Base-by-base conservation (phyloP, 2,329 filamentous ascomycete genomes). In the Exophiala spinifera region DNA sequence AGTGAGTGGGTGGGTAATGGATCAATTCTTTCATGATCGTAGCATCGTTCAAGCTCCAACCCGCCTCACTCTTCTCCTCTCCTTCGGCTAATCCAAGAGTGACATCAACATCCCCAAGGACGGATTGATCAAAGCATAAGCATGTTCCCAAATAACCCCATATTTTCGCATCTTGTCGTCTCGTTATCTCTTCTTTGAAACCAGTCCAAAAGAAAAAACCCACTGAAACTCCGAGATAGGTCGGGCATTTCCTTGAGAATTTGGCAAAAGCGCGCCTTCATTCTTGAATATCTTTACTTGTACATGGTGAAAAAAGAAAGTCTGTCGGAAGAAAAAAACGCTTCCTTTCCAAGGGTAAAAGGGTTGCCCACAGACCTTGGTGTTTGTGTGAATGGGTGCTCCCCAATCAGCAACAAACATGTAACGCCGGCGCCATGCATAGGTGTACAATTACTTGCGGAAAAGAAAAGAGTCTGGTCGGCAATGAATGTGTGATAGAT, bases 381-480 rank as follows among this genome's bases (percentile, higher is more conserved):
- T 44, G 20, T 40, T 33, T 46, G 28, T 46, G 28, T 46, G 44
- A 33, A 34, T 34, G 31, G 14, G 17, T n/a, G n/a, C n/a, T n/a
- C n/a, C n/a, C n/a, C n/a, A n/a, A n/a, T n/a, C n/a, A n/a, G n/a
- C n/a, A n/a, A n/a, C 33, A 8, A 33, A 11, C 19, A 33, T 33
- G 40, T n/a, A 60, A 60, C 57, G 51, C 57, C 57, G 42, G 55
- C 57, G 57, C 57, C 55, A 60, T 60, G 57, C 55, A 54, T 21
- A 36, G 23, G 21, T 36, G 39, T 33, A 37, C 39, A 51, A 14
- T 51, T 17, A 43, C 43, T 48, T 23, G 36, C 34, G 10, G 11
- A n/a, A 21, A 48, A 40, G 45, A 43, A 44, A 37, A 45, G 11
- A 10, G 45, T 5, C 19, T 42, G 23, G 36, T 21, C 39, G 45